phyloP scores from a whole-genome alignment of 1,284 basidiomycete species.

The Pseudozyma sp. region DNA sequence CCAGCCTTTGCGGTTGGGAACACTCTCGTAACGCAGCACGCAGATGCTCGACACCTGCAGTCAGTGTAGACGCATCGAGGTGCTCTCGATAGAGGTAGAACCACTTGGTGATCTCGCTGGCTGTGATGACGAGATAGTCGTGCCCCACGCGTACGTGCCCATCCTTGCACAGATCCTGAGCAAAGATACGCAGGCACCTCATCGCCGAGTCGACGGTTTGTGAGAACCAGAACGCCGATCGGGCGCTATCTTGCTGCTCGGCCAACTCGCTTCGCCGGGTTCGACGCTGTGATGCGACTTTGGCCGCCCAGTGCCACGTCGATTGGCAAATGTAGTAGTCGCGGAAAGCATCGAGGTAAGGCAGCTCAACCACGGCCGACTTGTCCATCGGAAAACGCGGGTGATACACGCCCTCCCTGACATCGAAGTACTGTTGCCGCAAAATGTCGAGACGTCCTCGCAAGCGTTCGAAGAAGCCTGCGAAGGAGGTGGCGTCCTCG shows the following conservation, averaged over 20 bases:
- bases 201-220: slow-evolving; percentile 37
- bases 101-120: slow-evolving; percentile 48
- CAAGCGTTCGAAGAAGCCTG: slow-evolving; percentile 39
- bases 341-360: slow-evolving; percentile 40
- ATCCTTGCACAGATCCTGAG: slow-evolving; percentile 33
- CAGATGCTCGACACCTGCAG: slow-evolving; percentile 26
- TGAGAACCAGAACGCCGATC: slow-evolving; percentile 45
- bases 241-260: slow-evolving; percentile 19
- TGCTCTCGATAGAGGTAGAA: slow-evolving; percentile 44
- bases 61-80: slow-evolving; percentile 29
- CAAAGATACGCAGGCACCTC: slow-evolving; percentile 34
- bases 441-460: slow-evolving; percentile 25
- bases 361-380: slow-evolving; percentile 41
- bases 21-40: slow-evolving; percentile 35
- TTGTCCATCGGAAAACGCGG: slow-evolving; percentile 45
- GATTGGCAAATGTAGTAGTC: slow-evolving; percentile 46
- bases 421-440: slow-evolving; percentile 37
- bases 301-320: slow-evolving; percentile 49
- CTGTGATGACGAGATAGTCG: slow-evolving; percentile 47
- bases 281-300: slow-evolving; percentile 14
- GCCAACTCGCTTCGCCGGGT: slow-evolving; percentile 11
- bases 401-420: slow-evolving; percentile 27
- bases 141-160: slow-evolving; percentile 47
- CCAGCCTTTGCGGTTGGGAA: slow-evolving; percentile 35
- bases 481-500: slow-evolving; percentile 37